phyloP scores from a whole-genome alignment of 2,329 filamentous ascomycete species.

The Claviceps purpurea region DNA sequence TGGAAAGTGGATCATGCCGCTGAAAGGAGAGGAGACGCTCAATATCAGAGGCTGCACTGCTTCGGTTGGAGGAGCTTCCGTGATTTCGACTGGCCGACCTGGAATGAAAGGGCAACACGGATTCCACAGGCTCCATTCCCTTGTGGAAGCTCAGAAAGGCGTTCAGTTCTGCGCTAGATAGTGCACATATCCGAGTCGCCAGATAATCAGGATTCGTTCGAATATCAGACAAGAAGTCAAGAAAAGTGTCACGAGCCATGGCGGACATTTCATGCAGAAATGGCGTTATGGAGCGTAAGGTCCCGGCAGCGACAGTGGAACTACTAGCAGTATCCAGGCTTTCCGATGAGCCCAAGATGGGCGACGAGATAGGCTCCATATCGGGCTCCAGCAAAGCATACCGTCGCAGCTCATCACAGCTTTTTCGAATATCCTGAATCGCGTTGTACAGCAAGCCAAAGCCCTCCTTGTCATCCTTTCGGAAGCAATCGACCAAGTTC shows the following conservation, averaged over 20 bases:
- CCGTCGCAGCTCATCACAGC: constrained; percentile 57
- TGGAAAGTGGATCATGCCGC: constrained; percentile 72
- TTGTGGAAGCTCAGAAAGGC: constrained; percentile 68
- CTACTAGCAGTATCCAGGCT: constrained; percentile 34
- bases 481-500: constrained; percentile 65
- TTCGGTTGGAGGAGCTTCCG: constrained; percentile 30
- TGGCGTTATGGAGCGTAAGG: constrained; percentile 31
- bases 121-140: constrained; percentile 68
- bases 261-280: constrained; percentile 63
- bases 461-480: constrained; percentile 62
- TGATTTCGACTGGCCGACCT: constrained; percentile 33
- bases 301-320: constrained; percentile 24
- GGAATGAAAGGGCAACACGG: constrained; percentile 60
- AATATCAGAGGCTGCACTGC: constrained; percentile 46
- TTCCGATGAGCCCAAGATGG: constrained; percentile 30
- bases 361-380: constrained; percentile 43
- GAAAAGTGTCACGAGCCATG: constrained; percentile 58
- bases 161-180: constrained; percentile 64
- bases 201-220: constrained; percentile 81
- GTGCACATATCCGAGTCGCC: constrained; percentile 63
- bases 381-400: constrained; percentile 62
- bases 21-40: constrained; percentile 82
- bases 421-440: constrained; percentile 65
- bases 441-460: constrained; percentile 66
- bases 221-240: constrained; percentile 69